Evolutionary conservation across 352 stramenopile species (phyloP), one percentile per base, ranked within the genome.

Genomic region (Globisporangium sylvaticum): DNA sequence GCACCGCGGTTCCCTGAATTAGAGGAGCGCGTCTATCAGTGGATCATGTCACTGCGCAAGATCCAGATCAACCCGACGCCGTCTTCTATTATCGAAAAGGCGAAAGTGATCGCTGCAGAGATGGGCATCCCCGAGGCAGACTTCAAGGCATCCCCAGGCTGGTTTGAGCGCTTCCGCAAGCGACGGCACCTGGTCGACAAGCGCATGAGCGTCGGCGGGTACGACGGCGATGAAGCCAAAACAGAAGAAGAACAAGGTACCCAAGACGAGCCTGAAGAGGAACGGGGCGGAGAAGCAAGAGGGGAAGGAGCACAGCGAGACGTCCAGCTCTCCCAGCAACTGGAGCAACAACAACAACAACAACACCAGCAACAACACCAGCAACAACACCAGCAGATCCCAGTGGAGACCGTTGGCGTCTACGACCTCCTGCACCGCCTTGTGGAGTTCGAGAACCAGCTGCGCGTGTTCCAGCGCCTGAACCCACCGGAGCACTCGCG

Each of bases 151-250:
- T 66, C 65, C 4, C 32, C 65, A 1, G 65, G 58, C 9, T 70
- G 58, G 65, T 58, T 70, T 22, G 65, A 70, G 50, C 58, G 59
- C 10, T 70, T 70, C 50, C 64, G 64, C 10, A 64, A 63, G 32
- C 55, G 64, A 7, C 42, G 56, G 18, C 64, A 31, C 10, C 46
- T 69, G 29, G 58, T 52, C 3, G 64, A 69, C 56, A 58, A 39
- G 31, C 64, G 64, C 20, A 31, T 64, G 56, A 69, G 56, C 46
- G 32, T 69, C 24, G 64, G 56, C 8, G 64, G 64, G 10, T n/a
- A 65, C 32, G 64, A 64, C 34, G 31, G 24, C 24, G 54, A 50
- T 7, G 24, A 58, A 1, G 10, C 8, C 10, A 52, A 53, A 15
- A 31, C 44, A 22, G 22, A 53, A 48, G 62, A 66, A 31, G 14